A percentile compares a stretch with the other conserved stretches of the same genome.
These are phyloP conservation scores for Alliaria petiolata DNA, from an alignment of 345 rosid species.

Conservation along the genomic window DNA sequence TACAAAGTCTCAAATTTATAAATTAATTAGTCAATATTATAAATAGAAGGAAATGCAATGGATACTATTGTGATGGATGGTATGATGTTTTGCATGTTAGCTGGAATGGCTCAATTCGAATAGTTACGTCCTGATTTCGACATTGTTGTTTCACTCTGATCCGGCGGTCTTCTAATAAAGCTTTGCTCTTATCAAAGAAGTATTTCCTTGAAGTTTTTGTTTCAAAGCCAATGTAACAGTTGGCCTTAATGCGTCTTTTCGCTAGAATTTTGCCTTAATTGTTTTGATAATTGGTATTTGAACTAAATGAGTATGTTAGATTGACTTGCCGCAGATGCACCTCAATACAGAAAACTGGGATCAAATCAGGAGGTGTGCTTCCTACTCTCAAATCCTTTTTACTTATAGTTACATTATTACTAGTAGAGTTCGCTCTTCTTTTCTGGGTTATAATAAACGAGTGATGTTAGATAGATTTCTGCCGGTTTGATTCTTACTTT, in stretches of 20 bases:
- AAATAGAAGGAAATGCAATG: too few relatives aligned
- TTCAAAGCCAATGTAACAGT: too few relatives aligned
- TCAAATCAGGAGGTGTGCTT: conserved; percentile 74
- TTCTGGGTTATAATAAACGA: not conserved
- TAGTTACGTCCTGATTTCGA: too few relatives aligned
- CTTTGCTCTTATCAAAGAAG: conserved; percentile 4
- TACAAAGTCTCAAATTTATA: too few relatives aligned
- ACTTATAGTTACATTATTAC: not conserved
- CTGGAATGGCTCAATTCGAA: too few relatives aligned
- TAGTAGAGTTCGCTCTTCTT: not conserved
- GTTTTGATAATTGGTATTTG: not conserved
- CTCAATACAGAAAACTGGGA: conserved; percentile 79
- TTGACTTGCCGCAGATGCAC: conserved; percentile 59
- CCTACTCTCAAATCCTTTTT: conserved; percentile 1
- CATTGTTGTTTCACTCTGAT: too few relatives aligned
- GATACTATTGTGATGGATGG: conserved; percentile 98
- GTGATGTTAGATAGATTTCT: conserved; percentile 9
- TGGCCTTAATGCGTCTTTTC: too few relatives aligned
- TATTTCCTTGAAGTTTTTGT: conserved; percentile 9
- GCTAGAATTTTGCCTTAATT: not conserved
- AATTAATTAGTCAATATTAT: too few relatives aligned
- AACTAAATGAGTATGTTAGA: conserved; percentile 24
- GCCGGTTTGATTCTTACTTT: not conserved
- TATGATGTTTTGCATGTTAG: conserved; percentile 35
- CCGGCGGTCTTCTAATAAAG: not conserved